phyloP scores from a whole-genome alignment of 2,329 filamentous ascomycete species.

The Fusarium sp. region DNA sequence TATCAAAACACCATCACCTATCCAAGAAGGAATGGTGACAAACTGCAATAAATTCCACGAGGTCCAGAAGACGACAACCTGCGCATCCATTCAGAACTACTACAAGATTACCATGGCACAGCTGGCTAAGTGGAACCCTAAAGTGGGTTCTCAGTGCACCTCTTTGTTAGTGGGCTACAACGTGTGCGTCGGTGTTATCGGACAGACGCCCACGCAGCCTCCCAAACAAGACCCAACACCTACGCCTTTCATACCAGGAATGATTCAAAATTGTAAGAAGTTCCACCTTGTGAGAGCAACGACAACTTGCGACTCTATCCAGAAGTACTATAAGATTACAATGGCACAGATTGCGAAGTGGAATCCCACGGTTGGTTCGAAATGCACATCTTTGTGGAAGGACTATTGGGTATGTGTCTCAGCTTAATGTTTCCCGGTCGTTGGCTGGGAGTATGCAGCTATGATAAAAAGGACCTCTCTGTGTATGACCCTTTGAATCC shows the following conservation, averaged over 20 bases:
- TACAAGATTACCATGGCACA: slow-evolving; percentile 14
- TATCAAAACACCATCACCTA: neutral
- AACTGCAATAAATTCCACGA: neutral
- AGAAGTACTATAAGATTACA: neutral
- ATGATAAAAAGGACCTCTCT: too few relatives aligned
- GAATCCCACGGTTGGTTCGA: neutral
- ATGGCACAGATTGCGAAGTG: neutral
- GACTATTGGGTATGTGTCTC: neutral
- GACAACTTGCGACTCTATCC: neutral
- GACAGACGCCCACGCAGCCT: neutral
- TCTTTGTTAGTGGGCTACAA: neutral
- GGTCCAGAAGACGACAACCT: neutral
- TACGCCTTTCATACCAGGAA: neutral
- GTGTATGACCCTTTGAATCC: too few relatives aligned
- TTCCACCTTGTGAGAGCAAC: neutral
- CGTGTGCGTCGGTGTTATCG: neutral
- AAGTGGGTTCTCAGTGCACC: neutral
- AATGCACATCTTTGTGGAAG: neutral
- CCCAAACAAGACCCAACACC: neutral
- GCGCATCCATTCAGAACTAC: neutral
- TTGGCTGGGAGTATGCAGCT: too few relatives aligned
- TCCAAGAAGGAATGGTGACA: neutral
- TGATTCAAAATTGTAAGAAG: neutral
- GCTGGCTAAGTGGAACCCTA: slow-evolving; percentile 18
- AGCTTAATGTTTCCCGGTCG: neutral